Evolutionary conservation across 2,329 filamentous ascomycete species (phyloP).

Genomic region (Hypocrella siamensis): DNA sequence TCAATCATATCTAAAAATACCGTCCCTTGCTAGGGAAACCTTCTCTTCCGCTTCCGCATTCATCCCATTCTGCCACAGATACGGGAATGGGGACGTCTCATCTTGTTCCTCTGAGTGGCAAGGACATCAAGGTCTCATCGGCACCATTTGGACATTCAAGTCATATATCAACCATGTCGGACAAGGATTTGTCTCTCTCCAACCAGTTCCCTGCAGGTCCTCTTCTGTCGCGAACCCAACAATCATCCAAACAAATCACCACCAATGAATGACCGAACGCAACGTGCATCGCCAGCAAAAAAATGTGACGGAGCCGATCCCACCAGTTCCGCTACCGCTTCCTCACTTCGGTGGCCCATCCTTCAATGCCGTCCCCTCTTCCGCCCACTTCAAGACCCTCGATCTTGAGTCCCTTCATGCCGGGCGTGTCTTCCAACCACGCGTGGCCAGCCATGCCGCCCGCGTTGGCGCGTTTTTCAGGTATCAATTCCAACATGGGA

Average conservation of each 20-base stretch:
- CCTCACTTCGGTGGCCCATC: constrained; percentile 83
- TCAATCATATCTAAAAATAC: background rate
- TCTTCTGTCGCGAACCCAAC: too few relatives aligned
- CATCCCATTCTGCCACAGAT: background rate
- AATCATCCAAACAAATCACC: too few relatives aligned
- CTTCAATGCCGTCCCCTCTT: constrained; percentile 82
- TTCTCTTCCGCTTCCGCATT: background rate
- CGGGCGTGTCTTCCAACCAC: constrained; percentile 73
- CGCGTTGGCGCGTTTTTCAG: constrained; percentile 81
- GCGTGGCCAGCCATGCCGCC: constrained; percentile 81
- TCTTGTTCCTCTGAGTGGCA: too few relatives aligned
- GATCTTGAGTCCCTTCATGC: constrained; percentile 70
- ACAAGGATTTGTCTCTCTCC: too few relatives aligned
- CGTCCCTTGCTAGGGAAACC: background rate
- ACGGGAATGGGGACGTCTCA: too few relatives aligned
- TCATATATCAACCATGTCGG: too few relatives aligned
- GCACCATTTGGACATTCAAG: too few relatives aligned
- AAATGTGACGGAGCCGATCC: too few relatives aligned
- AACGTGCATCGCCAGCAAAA: too few relatives aligned
- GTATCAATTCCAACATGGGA: constrained; percentile 82
- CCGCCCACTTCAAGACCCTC: constrained; percentile 62
- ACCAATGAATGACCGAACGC: too few relatives aligned
- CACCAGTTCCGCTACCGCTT: constrained; percentile 39
- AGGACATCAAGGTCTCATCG: too few relatives aligned
- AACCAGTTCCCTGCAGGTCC: too few relatives aligned